Base-by-base conservation (phyloP, 345 rosid genomes). In the Bruguiera sexangula region DNA sequence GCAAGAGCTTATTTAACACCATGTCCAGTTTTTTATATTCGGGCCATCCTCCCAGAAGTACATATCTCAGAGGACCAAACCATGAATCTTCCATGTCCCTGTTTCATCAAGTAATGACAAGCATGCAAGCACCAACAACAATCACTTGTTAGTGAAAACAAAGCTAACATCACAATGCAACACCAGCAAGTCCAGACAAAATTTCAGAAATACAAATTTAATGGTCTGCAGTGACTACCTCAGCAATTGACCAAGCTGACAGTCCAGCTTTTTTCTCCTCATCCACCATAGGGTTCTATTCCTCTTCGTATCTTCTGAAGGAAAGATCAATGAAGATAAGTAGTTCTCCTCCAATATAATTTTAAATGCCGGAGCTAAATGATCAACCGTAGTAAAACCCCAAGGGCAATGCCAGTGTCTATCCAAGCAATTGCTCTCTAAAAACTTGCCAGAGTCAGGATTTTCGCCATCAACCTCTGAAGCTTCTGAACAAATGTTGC, bases 391-490 rank as follows among this genome's bases (percentile, higher is more conserved):
- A 8, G 88, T 65, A 57, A 79, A 75, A 79, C 88, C 90, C 99
- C 97, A 89, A 26, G 99, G 96, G 72, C 99, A 95, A 70, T 72
- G 84, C 99, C 99, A 92, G 22, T 72, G 79, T 65, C 78, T 82
- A 61, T 48, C 85, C 65, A 58, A 61, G 26, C 69, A 76, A 68
- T 82, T 73, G 61, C 56, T 66, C 71, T 79, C 79, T 52, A 46
- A 37, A 34, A 71, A 64, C 58, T 82, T 74, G 66, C 51, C 73
- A 61, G 68, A 69, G 66, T 68, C 69, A 63, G 75, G 73, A 50
- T 52, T 84, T 63, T 71, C 78, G 62, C 73, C 72, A 75, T 76
- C 87, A 67, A 82, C 82, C 60, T 82, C 85, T 75, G 87, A 83
- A 75, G 66, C 68, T 70, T 83, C 85, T 75, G 76, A 68, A 55